Base-by-base conservation (phyloP, 2,329 filamentous ascomycete species). In the Fusarium fracticaudum region DNA sequence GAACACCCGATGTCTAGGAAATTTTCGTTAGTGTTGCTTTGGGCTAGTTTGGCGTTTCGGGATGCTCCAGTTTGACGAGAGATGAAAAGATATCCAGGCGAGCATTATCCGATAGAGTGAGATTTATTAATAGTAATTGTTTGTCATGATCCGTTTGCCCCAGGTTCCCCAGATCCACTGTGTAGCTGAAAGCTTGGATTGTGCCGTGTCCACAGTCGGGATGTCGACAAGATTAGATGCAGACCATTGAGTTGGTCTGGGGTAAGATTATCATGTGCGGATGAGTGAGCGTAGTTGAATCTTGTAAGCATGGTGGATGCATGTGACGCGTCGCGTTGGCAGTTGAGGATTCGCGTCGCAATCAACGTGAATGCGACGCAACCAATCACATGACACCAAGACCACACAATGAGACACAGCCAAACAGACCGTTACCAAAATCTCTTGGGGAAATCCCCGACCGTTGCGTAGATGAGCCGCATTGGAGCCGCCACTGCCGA, bases 61-160 rank as follows among this genome's bases (percentile, higher is more conserved):
- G 17, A 58, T 51, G 31, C 51, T 64, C 51, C 40, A 62, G 35
- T 29, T 64, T 60, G 63, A 51, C 24, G 45, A 71, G 60, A 73
- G 60, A 66, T 31, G 53, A 72, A 57, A 57, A 68, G 71, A 73
- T 73, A 74, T 72, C 71, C 71, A 64, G 59, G 57, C 63, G 66
- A 62, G 53, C 47, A 64, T 54, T 69, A 59, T 74, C 59, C 45
- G 54, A 20, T 60, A 60, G 53, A 61, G 64, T 59, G 51, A 33
- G 45, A 38, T 47, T 58, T 71, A 62, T 71, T 72, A 72, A 72
- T 72, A 68, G 57, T 72, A 72, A 72, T 72, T 29, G 26, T 50
- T 40, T 54, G 20, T 61, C 44, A 29, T 18, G 9, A 40, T 18
- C 22, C 7, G 20, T 33, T 33, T 31, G 15, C 37, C 26, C 53